Conservation (phyloP, 768 basidiomycete species). For the Dacryopinax spathularia region DNA sequence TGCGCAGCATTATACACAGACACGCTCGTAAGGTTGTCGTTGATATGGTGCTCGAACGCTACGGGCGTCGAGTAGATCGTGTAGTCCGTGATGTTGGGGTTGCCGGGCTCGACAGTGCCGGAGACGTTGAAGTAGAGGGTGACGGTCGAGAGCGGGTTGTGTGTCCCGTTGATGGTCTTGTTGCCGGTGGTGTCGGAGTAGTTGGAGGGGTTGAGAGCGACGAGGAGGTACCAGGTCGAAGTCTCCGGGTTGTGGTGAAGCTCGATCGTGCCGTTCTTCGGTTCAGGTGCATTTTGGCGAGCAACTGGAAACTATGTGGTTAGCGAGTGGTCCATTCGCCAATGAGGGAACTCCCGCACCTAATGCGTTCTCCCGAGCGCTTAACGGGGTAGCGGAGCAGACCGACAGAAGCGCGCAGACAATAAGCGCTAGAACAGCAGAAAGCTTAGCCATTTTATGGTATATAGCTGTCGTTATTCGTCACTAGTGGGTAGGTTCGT, state of each 20-base stretch:
- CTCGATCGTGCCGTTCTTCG: constrained; percentile 2
- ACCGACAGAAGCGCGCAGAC: background rate
- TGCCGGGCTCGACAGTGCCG: background rate
- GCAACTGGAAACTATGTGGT: background rate
- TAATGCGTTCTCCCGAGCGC: background rate
- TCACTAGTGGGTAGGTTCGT: no score
- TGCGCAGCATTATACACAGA: background rate
- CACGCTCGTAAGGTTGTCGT: background rate
- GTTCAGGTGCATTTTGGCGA: background rate
- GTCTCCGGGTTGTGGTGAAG: background rate
- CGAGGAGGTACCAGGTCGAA: background rate
- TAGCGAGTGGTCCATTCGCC: background rate
- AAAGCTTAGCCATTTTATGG: background rate
- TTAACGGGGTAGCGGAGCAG: background rate
- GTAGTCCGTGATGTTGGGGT: background rate
- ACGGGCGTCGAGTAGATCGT: background rate
- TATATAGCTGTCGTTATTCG: no score
- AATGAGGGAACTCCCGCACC: background rate
- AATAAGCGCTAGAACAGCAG: background rate
- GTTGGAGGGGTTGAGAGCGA: background rate
- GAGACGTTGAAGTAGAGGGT: background rate
- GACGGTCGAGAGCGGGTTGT: background rate
- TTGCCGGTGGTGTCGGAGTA: background rate
- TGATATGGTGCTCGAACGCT: constrained; percentile 1
- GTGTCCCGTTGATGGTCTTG: background rate